Evolutionary conservation across 108 stramenopile genomes (phyloP).

Genomic region (Cylindrotheca closterium): DNA sequence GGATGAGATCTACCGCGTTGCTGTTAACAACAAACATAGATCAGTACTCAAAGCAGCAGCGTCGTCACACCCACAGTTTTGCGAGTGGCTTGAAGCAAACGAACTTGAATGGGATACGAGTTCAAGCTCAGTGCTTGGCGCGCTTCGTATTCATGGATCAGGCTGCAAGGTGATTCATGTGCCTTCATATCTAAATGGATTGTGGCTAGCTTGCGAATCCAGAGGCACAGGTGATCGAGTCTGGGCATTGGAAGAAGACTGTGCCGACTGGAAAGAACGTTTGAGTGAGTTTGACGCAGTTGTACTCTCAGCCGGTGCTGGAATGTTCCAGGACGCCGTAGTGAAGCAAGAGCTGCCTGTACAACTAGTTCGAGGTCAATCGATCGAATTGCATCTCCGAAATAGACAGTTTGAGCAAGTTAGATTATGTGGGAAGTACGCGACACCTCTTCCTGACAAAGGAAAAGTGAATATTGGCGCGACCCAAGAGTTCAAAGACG

Average conservation of each 20-base stretch:
- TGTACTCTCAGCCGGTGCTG: constrained; percentile 68
- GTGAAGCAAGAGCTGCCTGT: constrained; percentile 40
- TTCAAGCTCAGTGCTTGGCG: constrained; percentile 39
- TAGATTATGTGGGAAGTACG: constrained; percentile 80
- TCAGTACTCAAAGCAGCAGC: constrained; percentile 47
- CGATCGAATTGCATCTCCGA: constrained; percentile 52
- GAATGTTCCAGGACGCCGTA: constrained; percentile 41
- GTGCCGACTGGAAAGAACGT: constrained; percentile 19
- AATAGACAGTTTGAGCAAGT: constrained; percentile 27
- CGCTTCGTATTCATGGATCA: constrained; percentile 42
- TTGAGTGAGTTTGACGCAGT: constrained; percentile 50
- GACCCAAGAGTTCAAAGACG: constrained; percentile 75
- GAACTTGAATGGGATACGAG: constrained; percentile 9
- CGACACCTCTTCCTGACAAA: constrained; percentile 55
- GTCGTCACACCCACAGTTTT: constrained; percentile 21
- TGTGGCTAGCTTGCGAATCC: constrained; percentile 54
- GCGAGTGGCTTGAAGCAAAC: constrained; percentile 55
- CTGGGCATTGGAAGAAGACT: constrained; percentile 17
- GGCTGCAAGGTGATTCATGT: constrained; percentile 81
- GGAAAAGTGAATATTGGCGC: constrained; percentile 66
- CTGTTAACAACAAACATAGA: constrained; percentile 47
- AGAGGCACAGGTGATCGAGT: constrained; percentile 13
- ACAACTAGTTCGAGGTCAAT: constrained; percentile 82
- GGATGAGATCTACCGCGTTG: constrained; percentile 67
- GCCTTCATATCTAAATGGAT: constrained; percentile 63